Percentiles rank a stretch among this genome's conserved stretches.
These are phyloP conservation scores for Wickerhamomyces chaumierensis DNA, from an alignment of 805 yeast genomes.

Conservation along the genomic window DNA sequence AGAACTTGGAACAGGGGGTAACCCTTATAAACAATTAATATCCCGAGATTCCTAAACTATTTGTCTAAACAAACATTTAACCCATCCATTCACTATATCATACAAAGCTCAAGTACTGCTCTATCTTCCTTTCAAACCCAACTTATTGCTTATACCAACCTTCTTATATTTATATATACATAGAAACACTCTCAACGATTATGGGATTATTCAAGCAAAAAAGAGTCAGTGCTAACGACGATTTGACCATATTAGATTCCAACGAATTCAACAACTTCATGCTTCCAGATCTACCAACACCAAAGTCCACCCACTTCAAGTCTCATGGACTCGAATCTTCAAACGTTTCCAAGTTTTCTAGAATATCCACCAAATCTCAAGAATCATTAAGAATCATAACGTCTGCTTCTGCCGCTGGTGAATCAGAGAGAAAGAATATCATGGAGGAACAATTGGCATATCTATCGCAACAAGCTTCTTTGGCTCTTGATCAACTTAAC, in stretches of 20 bases:
- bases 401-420: conserved; percentile 15
- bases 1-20: no score
- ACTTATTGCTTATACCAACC: not conserved
- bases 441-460: conserved; percentile 17
- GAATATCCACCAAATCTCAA: not conserved
- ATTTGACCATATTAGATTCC: not conserved
- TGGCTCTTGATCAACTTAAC: conserved; percentile 15
- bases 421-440: conserved; percentile 16
- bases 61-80: no score
- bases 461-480: conserved; percentile 17
- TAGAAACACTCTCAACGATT: not conserved
- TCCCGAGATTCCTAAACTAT: no score
- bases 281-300: not conserved
- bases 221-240: not conserved
- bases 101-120: no score
- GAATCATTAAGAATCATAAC: not conserved
- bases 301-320: not conserved
- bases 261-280: not conserved
- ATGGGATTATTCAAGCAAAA: not conserved
- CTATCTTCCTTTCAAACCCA: not conserved
- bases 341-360: not conserved
- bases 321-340: not conserved
- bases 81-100: no score
- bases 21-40: no score
- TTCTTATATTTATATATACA: no score